Base-by-base conservation (phyloP, 164 flowering plant genomes). In the Vitis labrusca region DNA sequence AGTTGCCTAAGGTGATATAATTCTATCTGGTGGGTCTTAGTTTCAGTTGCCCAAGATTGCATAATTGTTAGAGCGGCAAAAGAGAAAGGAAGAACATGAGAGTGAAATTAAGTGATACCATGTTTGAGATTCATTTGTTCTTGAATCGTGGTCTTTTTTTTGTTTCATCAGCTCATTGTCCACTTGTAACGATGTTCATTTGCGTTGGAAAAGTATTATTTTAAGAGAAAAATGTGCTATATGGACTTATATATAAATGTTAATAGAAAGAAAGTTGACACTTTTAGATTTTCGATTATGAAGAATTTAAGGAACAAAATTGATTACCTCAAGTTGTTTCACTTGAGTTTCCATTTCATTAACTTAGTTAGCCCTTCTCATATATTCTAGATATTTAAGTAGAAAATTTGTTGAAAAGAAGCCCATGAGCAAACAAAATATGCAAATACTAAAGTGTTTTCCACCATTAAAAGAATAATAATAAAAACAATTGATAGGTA, bases 131-230 rank as follows among this genome's bases (percentile, higher is more conserved):
- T 58, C 19, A 64, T 3, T 55, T 51, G 50, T 19, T 58, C 5
- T 54, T 59, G 48, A 13, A 47, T 65, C 48, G 10, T 16, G 32
- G 13, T 23, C 0, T 74, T 64, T 47, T 19, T 65, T 64, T 63
- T 73, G 66, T 15, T 50, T 77, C 64, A 80, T 15, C n/a, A 19
- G 49, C 1, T 44, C 59, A 8, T 80, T 72, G 54, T 77, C 78
- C 72, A 64, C 56, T 50, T 32, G 29, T 14, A 74, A 23, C 5
- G 2, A 1, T 14, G 32, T 27, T 3, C 68, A 19, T 14, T 74
- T 53, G 47, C 50, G 51, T 58, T 64, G 23, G 4, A 54, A 48
- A 2, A 48, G 8, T 16, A 19, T 59, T 15, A 81, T 61, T 73
- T 81, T 77, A 47, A 77, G 81, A 23, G 60, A 7, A 7, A 77